phyloP scores from a whole-genome alignment of 2,329 filamentous ascomycete genomes.

The Colletotrichum lindemuthianum region DNA sequence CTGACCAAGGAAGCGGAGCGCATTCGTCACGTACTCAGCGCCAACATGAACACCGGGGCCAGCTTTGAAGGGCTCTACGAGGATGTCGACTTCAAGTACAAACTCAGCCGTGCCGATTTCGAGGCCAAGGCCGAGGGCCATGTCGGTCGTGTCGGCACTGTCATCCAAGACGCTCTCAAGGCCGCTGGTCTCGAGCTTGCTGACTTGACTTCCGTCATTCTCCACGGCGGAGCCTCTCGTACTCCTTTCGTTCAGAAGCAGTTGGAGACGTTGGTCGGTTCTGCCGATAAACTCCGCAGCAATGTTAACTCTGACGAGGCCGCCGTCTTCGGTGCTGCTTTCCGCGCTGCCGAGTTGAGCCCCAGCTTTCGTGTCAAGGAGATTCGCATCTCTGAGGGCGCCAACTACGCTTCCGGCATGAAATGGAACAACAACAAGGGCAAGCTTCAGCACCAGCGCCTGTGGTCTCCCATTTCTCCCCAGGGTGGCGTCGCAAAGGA shows the following conservation, averaged over 20 bases:
- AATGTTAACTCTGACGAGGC: slow-evolving; percentile 98
- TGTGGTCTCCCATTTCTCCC: slow-evolving; percentile 82
- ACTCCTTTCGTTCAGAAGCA: slow-evolving; percentile 95
- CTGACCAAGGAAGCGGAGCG: slow-evolving; percentile 93
- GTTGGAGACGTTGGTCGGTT: slow-evolving; percentile 79
- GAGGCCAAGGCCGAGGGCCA: slow-evolving; percentile 79
- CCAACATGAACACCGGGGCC: slow-evolving; percentile 83
- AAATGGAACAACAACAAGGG: slow-evolving; percentile 77
- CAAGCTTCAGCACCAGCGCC: slow-evolving; percentile 79
- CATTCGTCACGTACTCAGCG: slow-evolving; percentile 88
- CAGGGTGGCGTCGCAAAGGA: slow-evolving; percentile 83
- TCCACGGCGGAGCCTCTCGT: slow-evolving; percentile 89
- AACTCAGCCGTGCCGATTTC: slow-evolving; percentile 81
- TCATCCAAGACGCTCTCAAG: slow-evolving; percentile 79
- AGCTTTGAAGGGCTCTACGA: slow-evolving; percentile 92
- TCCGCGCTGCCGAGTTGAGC: slow-evolving; percentile 91
- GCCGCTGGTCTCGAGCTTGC: slow-evolving; percentile 76
- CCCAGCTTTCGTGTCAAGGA: slow-evolving; percentile 98
- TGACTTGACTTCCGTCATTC: slow-evolving; percentile 89
- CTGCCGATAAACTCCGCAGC: slow-evolving; percentile 81
- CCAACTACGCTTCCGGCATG: slow-evolving; percentile 78
- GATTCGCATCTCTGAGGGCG: slow-evolving; percentile 83
- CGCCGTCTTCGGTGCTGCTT: slow-evolving; percentile 94
- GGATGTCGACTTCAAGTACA: slow-evolving; percentile 93
- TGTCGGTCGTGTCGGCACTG: slow-evolving; percentile 72